Evolutionary conservation across 192 early-diverging fungal genomes (phyloP).

Genomic region (Spizellomyces sp.): DNA sequence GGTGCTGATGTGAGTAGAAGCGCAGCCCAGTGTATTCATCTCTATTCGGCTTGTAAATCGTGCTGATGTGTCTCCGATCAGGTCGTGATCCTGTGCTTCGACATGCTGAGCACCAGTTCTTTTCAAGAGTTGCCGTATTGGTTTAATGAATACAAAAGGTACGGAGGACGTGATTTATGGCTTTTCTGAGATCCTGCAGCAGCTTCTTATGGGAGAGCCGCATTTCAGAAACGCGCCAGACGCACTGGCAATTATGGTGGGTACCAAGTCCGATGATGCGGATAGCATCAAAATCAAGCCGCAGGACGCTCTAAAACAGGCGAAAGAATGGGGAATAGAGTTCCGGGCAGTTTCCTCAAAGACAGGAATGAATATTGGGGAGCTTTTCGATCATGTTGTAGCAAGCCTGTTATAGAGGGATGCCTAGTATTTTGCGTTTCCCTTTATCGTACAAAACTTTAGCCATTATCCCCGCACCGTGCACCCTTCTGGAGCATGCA

Average conservation of each 20-base stretch:
- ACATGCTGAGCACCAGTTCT: conserved; percentile 48
- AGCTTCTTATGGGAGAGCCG: neutral
- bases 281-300: conserved; percentile 49
- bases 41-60: neutral
- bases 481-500: no score
- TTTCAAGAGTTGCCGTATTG: conserved; percentile 57
- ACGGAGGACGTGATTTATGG: neutral
- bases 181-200: neutral
- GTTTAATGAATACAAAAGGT: conserved; percentile 61
- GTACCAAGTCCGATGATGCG: conserved; percentile 57
- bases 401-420: conserved; percentile 5
- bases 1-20: conserved; percentile 38
- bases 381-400: conserved; percentile 51
- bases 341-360: conserved; percentile 55
- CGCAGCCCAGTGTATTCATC: no score
- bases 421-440: neutral
- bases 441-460: no score
- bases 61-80: conserved; percentile 7
- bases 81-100: conserved; percentile 57
- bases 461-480: no score
- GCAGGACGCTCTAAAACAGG: conserved; percentile 55
- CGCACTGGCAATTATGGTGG: conserved; percentile 47
- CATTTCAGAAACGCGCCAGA: conserved; percentile 46
- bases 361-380: conserved; percentile 52
- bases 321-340: conserved; percentile 57